Base-by-base conservation (phyloP, 352 stramenopile species). In the Globisporangium nodosum region DNA sequence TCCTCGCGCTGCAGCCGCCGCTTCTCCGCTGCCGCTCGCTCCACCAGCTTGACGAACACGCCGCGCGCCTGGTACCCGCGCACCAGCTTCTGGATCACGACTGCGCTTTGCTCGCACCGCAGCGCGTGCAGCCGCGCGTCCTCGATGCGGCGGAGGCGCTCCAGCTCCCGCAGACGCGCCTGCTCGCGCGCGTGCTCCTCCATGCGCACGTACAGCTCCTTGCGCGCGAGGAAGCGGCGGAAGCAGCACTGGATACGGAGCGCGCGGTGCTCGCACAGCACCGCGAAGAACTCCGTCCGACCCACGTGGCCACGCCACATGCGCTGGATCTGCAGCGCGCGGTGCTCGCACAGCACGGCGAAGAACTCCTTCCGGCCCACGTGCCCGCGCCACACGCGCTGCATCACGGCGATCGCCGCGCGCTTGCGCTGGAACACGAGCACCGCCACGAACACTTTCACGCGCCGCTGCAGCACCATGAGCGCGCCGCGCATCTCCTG, bases 191-290 rank as follows among this genome's bases (percentile, higher is more conserved):
- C 49, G 20, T 60, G 77, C n/a, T 60, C 69, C 21, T 58, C 52
- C 12, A 65, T 69, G 3, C 70, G 73, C 27, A 45, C 46, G 15
- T 13, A 15, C 15, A 88, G 30, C 46, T 76, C 56, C 30, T 75
- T 66, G 3, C 76, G 74, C 16, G 76, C 74, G 1, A 74, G 27
- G 45, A 60, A 73, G 47, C 74, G 60, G 0, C 78, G 67, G 54
- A 66, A 64, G 31, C 69, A 77, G 56, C 81, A 87, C 66, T 86
- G 73, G 46, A 86, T 66, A 20, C 69, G 71, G 24, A 76, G 33
- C 1, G 75, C 74, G n/a, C 75, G 68, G 48, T 61, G 64, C 21
- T 85, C 60, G 20, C 73, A 74, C 18, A 86, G 46, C 37, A 65
- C 58, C 0, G 51, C 63, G 12, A 70, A 55, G 63, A 61, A 82